Evolutionary conservation across 116 monocot genomes (phyloP).

Genomic region (Posidonia oceanica): DNA sequence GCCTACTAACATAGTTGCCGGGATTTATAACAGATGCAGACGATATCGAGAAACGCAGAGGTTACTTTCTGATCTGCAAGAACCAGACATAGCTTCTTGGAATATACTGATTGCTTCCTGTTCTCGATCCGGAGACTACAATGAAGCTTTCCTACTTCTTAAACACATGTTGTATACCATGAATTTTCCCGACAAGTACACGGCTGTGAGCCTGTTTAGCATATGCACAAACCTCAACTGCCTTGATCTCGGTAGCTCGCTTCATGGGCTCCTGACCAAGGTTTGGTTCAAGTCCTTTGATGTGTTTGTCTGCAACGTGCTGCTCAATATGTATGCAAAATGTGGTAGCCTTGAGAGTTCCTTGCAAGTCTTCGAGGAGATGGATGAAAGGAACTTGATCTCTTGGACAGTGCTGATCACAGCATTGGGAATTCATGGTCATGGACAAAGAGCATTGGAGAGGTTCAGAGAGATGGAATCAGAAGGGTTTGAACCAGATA

Average conservation of each 20-base stretch:
- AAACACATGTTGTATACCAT: conserved; percentile 35
- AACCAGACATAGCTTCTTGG: conserved; percentile 40
- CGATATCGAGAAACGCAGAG: conserved; percentile 26
- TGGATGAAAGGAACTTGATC: conserved; percentile 45
- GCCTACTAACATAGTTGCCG: conserved; percentile 33
- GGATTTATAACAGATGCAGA: conserved; percentile 40
- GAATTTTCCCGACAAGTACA: conserved; percentile 34
- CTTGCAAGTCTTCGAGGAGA: conserved; percentile 42
- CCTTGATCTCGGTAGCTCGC: conserved; percentile 30
- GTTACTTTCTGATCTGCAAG: conserved; percentile 21
- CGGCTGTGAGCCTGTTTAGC: conserved; percentile 46
- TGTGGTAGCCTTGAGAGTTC: conserved; percentile 57
- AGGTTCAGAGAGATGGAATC: conserved; percentile 48
- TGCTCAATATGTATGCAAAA: conserved; percentile 80
- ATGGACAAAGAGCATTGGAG: conserved; percentile 29
- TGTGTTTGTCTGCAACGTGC: conserved; percentile 47
- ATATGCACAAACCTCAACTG: conserved; percentile 41
- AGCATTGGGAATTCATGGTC: conserved; percentile 56
- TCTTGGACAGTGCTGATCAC: conserved; percentile 72
- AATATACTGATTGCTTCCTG: conserved; percentile 61
- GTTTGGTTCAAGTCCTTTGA: conserved; percentile 27
- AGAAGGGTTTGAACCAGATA: conserved; percentile 46
- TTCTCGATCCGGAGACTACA: conserved; percentile 34
- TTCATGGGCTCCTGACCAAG: conserved; percentile 67
- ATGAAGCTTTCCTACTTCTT: conserved; percentile 38